phyloP scores from a whole-genome alignment of 2,329 filamentous ascomycete species.

The Blastomyces gilchristii region DNA sequence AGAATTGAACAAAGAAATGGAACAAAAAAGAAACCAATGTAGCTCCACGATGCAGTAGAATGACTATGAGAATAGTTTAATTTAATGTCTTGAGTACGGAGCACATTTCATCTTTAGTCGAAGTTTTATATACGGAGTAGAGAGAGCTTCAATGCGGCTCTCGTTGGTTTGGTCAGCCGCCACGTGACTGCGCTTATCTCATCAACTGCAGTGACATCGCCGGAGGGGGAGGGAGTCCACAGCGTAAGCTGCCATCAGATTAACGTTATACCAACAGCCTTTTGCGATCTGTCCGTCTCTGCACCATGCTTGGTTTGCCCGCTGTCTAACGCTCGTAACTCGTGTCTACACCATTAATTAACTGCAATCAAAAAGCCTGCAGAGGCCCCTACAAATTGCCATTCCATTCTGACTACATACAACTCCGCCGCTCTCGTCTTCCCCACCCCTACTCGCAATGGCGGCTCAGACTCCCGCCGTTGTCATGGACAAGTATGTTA shows the following conservation, averaged over 20 bases:
- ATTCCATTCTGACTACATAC: background rate
- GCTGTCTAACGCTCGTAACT: background rate
- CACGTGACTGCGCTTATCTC: conserved; percentile 4
- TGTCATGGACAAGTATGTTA: conserved; percentile 99
- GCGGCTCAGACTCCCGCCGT: conserved; percentile 98
- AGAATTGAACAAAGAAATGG: background rate
- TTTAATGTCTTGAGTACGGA: too few relatives aligned
- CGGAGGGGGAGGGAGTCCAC: background rate
- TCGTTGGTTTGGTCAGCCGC: background rate
- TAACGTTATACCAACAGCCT: background rate
- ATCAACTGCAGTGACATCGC: conserved; percentile 1
- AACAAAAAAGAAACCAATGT: background rate
- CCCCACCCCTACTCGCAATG: conserved; percentile 46
- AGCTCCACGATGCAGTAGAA: background rate
- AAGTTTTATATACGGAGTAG: too few relatives aligned
- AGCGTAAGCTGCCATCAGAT: background rate
- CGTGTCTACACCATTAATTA: background rate
- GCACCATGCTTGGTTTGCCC: background rate
- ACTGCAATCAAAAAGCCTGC: background rate
- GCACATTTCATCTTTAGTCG: background rate
- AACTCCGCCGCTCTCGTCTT: background rate
- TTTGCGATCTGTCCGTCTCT: background rate
- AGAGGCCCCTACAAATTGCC: conserved; percentile 5
- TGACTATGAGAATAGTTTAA: background rate
- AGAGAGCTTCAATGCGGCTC: too few relatives aligned